These are phyloP conservation scores for Fusarium liriodendri DNA, from an alignment of 2,329 filamentous ascomycete species.

Conservation along the genomic window DNA sequence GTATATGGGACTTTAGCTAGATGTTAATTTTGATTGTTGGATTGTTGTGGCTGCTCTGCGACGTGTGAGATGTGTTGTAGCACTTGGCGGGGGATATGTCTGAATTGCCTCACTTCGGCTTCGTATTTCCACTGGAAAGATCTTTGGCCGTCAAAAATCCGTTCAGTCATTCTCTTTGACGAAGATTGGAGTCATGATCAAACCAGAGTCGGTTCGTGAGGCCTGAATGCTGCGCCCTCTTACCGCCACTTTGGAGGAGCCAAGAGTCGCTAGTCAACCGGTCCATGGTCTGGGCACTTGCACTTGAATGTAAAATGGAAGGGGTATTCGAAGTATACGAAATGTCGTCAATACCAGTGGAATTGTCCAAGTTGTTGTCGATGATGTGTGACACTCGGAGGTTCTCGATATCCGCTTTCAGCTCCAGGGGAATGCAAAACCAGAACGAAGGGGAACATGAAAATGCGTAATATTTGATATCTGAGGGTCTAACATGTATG, in stretches of 20 bases:
- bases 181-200: background rate
- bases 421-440: background rate
- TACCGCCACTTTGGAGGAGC: no score
- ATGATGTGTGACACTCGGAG: background rate
- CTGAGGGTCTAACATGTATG: background rate
- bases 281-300: no score
- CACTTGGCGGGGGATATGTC: background rate
- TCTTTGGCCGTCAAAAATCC: background rate
- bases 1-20: background rate
- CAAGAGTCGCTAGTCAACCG: no score
- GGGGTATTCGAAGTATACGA: no score
- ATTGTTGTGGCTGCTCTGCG: background rate
- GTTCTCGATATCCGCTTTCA: background rate
- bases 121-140: background rate
- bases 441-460: background rate
- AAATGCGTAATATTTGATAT: background rate
- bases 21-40: background rate
- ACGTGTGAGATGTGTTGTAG: background rate
- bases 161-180: background rate
- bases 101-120: background rate
- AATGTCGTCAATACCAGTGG: background rate
- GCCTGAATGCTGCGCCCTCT: background rate
- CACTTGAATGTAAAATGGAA: background rate
- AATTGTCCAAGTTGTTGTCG: background rate
- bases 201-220: background rate